Percentiles rank a stretch among this genome's conserved stretches.
Conservation (phyloP, 371 early-diverging fungal species). For the Globomyces sp. region DNA sequence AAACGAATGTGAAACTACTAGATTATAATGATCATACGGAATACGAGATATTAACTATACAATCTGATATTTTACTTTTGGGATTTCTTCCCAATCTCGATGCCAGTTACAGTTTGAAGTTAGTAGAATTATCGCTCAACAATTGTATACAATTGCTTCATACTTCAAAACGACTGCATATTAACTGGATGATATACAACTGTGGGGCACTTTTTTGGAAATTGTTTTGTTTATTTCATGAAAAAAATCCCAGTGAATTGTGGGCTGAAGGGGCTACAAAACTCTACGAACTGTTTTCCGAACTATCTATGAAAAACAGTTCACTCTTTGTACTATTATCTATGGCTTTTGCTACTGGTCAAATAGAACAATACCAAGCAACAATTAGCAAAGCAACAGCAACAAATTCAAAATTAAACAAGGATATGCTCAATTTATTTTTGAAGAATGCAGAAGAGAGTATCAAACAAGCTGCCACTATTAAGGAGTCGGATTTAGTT, state of each 20-base stretch:
- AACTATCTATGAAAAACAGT: neutral
- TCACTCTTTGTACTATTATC: neutral
- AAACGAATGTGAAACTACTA: too few relatives aligned
- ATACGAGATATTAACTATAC: too few relatives aligned
- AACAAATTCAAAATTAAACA: neutral
- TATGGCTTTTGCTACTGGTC: neutral
- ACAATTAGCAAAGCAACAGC: neutral
- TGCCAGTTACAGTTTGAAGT: too few relatives aligned
- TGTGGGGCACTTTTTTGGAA: conserved; percentile 1
- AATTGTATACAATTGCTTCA: neutral
- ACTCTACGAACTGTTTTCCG: neutral
- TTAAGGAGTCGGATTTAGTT: neutral
- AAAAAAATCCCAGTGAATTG: neutral
- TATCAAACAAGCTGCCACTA: neutral
- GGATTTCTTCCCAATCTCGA: too few relatives aligned
- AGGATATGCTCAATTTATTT: neutral
- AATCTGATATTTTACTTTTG: too few relatives aligned
- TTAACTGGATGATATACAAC: neutral
- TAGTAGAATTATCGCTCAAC: too few relatives aligned
- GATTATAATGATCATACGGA: too few relatives aligned
- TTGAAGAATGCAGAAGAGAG: conserved; percentile 11
- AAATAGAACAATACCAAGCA: neutral
- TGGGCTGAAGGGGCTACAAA: neutral
- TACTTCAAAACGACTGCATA: neutral
- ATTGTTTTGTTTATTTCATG: neutral